A percentile compares a stretch with the other conserved stretches of the same genome.
Conservation (phyloP, 805 yeast genomes). For the Lachancea kluyveri region DNA sequence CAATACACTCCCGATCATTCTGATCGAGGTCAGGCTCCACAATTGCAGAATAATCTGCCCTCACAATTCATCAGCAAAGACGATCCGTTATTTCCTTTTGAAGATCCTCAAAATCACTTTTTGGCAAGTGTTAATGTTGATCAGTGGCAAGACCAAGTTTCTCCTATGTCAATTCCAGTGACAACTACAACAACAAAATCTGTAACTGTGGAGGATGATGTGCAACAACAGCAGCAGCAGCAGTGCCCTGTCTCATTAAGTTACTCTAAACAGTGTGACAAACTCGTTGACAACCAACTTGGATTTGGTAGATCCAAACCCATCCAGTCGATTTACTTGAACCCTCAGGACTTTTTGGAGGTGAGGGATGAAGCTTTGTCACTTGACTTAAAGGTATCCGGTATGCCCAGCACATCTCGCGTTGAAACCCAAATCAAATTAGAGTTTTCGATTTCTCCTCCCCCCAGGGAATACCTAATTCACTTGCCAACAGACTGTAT, state of each 20-base stretch:
- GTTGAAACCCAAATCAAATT: slow-evolving; percentile 95
- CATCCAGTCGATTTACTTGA: slow-evolving; percentile 13
- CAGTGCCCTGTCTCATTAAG: slow-evolving; percentile 2
- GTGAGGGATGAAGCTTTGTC: slow-evolving; percentile 28
- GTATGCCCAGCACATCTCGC: slow-evolving; percentile 75
- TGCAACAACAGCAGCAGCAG: no score
- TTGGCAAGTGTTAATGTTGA: no score
- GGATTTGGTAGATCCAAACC: slow-evolving; percentile 21
- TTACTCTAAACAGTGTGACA: slow-evolving; percentile 13
- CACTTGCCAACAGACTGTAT: slow-evolving; percentile 85
- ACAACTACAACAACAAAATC: no score
- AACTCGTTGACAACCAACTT: slow-evolving; percentile 14
- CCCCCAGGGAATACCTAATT: slow-evolving; percentile 65
- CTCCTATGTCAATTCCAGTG: no score
- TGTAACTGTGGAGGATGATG: no score
- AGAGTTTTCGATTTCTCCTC: slow-evolving; percentile 59
- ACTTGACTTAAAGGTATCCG: slow-evolving; percentile 46
- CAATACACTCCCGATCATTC: no score
- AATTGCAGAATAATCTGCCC: no score
- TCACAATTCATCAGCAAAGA: no score
- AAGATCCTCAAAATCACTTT: no score
- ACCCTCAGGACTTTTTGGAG: slow-evolving; percentile 25
- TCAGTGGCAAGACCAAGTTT: no score
- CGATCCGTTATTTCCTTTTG: no score
- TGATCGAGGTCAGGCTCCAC: no score